A percentile compares a stretch with the other conserved stretches of the same genome.
Evolutionary conservation across 345 rosid species (phyloP).

Genomic region (Durio zibethinus): DNA sequence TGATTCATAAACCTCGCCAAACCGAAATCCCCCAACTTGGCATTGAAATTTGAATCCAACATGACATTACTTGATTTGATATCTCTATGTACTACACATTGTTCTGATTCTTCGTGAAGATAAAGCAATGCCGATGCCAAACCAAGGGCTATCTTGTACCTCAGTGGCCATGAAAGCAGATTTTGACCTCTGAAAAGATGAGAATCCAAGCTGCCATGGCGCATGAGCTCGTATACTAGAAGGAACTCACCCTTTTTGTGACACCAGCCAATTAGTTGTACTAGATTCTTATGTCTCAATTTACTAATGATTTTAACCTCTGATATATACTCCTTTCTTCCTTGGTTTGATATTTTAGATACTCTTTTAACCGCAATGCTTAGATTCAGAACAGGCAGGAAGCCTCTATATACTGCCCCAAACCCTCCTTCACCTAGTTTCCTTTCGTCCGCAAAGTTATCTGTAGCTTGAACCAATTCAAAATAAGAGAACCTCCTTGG

Average conservation of each 20-base stretch:
- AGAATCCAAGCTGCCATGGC: constrained; percentile 2
- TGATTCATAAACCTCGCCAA: constrained; percentile 29
- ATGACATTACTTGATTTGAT: constrained; percentile 32
- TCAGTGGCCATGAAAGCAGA: constrained; percentile 26
- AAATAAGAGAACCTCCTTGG: not conserved
- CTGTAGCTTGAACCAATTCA: not conserved
- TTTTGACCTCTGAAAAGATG: constrained; percentile 10
- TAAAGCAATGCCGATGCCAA: constrained; percentile 27
- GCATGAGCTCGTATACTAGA: not conserved
- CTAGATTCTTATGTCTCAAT: constrained; percentile 44
- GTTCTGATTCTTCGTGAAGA: constrained; percentile 24
- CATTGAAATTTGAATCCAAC: constrained; percentile 27
- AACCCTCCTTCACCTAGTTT: constrained; percentile 30
- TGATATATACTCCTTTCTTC: constrained; percentile 20
- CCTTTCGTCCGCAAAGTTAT: constrained; percentile 5
- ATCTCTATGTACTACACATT: constrained; percentile 25
- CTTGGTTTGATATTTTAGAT: constrained; percentile 10
- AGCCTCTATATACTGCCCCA: constrained; percentile 22
- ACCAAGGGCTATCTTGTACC: constrained; percentile 20
- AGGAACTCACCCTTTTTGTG: constrained; percentile 29
- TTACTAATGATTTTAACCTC: constrained; percentile 20
- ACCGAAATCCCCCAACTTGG: constrained; percentile 39
- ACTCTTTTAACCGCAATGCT: constrained; percentile 22
- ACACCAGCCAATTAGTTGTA: constrained; percentile 49
- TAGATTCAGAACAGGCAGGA: not conserved